A percentile compares a stretch with the other conserved stretches of the same genome.
Conservation (phyloP, 2,329 filamentous ascomycete genomes). For the Gnomoniopsis sp. region DNA sequence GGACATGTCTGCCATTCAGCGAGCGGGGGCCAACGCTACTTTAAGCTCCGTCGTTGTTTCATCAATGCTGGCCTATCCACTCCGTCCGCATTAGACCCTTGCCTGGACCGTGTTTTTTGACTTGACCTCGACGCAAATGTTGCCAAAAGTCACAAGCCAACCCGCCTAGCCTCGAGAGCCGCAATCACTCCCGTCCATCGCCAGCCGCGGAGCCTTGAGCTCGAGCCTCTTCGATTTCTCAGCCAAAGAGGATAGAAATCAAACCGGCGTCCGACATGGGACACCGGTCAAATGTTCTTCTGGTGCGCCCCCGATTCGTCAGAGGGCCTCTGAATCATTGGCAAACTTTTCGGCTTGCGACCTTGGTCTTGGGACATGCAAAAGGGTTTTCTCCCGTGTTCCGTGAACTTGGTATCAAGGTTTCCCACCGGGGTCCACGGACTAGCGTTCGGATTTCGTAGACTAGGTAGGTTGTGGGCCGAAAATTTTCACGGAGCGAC, state of each 20-base stretch:
- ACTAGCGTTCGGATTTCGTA: not conserved
- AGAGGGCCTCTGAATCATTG: not conserved
- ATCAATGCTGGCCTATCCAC: conserved; percentile 17
- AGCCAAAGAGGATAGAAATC: no score
- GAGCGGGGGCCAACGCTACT: conserved; percentile 18
- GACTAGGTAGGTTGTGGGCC: not conserved
- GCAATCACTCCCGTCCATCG: not conserved
- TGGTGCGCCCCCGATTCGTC: not conserved
- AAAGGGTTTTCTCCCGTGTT: not conserved
- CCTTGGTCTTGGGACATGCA: not conserved
- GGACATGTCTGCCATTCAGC: conserved; percentile 12
- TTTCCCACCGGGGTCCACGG: not conserved
- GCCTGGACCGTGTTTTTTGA: not conserved
- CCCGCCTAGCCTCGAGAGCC: not conserved
- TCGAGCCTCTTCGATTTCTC: not conserved
- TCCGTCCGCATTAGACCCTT: conserved; percentile 15
- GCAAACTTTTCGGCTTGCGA: not conserved
- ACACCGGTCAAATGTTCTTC: not conserved
- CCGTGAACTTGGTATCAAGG: conserved; percentile 1
- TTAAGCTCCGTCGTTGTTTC: conserved; percentile 20
- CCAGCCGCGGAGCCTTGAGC: not conserved
- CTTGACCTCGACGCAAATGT: not conserved
- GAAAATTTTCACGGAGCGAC: conserved; percentile 15
- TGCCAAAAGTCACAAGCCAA: not conserved
- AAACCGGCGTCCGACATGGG: not conserved